Base-by-base conservation (phyloP, 2,329 filamentous ascomycete species). In the Ascochyta rabiei region DNA sequence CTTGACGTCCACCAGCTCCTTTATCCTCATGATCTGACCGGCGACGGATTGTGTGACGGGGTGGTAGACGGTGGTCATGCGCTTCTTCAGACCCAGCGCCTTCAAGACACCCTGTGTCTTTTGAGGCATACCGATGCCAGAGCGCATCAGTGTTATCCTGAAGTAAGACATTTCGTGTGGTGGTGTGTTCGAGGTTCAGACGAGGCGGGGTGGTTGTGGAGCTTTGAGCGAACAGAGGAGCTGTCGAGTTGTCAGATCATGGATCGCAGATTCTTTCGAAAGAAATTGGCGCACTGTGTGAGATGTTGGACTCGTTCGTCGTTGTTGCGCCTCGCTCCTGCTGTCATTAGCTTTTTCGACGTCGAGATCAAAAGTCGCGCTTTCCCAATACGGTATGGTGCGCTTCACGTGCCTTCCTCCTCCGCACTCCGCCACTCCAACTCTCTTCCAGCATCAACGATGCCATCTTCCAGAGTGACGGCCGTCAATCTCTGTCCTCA, bases 21-120 rank as follows among this genome's bases (percentile, higher is more conserved):
- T 97, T 67, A 97, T 91, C 76, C 89, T 89, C 82, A 97, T 89
- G 70, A 97, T 91, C 80, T 96, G 91, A 72, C 93, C 93, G 9
- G 93, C 93, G 59, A 91, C 86, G 64, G 91, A 87, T 37, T 87
- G 86, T 58, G 84, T 84, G 58, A 96, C 91, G 33, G 90, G 89
- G 77, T 96, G 89, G 82, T 96, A 96, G 69, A 96, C 93, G 48
- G 90, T 93, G 70, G 87, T 87, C 83, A 88, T 87, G 69, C 93
- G 89, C 75, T 89, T 90, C 68, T 88, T 89, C 61, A 97, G 85
- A 52, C 93, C 93, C 56, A 97, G 89, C 16, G 93, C 90, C 59
- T 87, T 84, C 52, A 97, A 89, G 18, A 93, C 90, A 71, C 89
- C 91, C 73, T 86, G 85, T 57, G 88, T 90, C 71, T 90, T 89